Conservation (phyloP, 345 rosid species). For the Aquilaria sinensis region DNA sequence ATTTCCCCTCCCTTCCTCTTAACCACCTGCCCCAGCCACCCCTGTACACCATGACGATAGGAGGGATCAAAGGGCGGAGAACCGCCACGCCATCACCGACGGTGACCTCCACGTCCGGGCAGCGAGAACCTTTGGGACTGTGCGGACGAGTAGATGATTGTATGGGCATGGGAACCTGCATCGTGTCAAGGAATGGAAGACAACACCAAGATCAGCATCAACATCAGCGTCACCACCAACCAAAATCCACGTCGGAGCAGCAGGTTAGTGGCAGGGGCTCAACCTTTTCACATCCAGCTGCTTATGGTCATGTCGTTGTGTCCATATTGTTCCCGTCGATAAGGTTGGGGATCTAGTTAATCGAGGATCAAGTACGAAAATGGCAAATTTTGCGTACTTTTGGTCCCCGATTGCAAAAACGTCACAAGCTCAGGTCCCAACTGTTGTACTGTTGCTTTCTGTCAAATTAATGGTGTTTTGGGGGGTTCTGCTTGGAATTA, state of each 20-base stretch:
- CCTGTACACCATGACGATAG: constrained; percentile 6
- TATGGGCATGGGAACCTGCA: constrained; percentile 13
- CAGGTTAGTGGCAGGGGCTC: constrained; percentile 18
- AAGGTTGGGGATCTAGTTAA: too few species aligned
- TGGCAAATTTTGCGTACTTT: too few species aligned
- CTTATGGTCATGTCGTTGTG: too few species aligned
- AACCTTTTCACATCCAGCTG: too few species aligned
- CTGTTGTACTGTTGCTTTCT: too few species aligned
- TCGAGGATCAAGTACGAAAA: too few species aligned
- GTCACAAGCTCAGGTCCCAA: too few species aligned
- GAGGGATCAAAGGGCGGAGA: constrained; percentile 11
- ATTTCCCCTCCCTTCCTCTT: too few species aligned
- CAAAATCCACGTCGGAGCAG: constrained; percentile 16
- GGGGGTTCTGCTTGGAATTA: neutral
- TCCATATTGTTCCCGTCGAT: too few species aligned
- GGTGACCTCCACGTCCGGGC: constrained; percentile 1
- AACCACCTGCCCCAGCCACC: too few species aligned
- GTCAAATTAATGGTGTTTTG: too few species aligned
- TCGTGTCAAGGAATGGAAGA: constrained; percentile 1
- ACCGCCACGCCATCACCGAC: constrained; percentile 9
- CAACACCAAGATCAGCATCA: constrained; percentile 1
- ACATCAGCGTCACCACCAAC: neutral
- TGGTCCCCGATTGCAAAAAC: too few species aligned
- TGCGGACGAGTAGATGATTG: constrained; percentile 19
- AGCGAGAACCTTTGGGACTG: constrained; percentile 4